Conservation (phyloP, 2,329 filamentous ascomycete genomes). For the Neonectria punicea region DNA sequence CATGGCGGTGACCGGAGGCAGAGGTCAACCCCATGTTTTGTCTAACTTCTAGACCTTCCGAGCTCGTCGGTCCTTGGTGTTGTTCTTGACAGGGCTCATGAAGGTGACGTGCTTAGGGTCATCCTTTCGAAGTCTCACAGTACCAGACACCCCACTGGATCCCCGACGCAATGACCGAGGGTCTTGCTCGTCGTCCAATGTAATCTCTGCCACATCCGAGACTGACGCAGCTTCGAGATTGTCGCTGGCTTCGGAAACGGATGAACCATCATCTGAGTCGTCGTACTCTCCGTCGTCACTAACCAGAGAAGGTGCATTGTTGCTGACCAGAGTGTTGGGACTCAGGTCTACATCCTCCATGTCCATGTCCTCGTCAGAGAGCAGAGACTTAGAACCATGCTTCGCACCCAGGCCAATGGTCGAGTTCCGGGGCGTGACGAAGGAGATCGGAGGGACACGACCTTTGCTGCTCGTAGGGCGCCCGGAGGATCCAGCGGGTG, state of each 20-base stretch:
- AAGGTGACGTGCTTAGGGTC: constrained; percentile 67
- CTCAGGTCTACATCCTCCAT: constrained; percentile 71
- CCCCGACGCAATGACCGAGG: constrained; percentile 57
- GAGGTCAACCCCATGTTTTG: background rate
- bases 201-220: constrained; percentile 71
- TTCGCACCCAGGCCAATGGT: constrained; percentile 33
- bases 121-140: constrained; percentile 64
- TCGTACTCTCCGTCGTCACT: constrained; percentile 85
- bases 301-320: constrained; percentile 81
- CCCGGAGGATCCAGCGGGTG: constrained; percentile 50
- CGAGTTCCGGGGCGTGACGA: constrained; percentile 50
- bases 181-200: constrained; percentile 67
- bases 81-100: constrained; percentile 61
- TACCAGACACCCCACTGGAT: constrained; percentile 54
- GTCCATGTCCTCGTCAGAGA: constrained; percentile 61
- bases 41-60: constrained; percentile 40
- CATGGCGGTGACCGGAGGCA: background rate
- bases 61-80: constrained; percentile 46
- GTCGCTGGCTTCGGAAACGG: constrained; percentile 67
- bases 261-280: constrained; percentile 73
- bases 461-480: constrained; percentile 70
- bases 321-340: constrained; percentile 75
- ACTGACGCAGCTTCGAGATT: constrained; percentile 67
- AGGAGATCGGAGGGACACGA: constrained; percentile 52
- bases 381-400: constrained; percentile 33